Evolutionary conservation across 148 eudicot genomes (phyloP).

Genomic region (Euryodendron excelsum): DNA sequence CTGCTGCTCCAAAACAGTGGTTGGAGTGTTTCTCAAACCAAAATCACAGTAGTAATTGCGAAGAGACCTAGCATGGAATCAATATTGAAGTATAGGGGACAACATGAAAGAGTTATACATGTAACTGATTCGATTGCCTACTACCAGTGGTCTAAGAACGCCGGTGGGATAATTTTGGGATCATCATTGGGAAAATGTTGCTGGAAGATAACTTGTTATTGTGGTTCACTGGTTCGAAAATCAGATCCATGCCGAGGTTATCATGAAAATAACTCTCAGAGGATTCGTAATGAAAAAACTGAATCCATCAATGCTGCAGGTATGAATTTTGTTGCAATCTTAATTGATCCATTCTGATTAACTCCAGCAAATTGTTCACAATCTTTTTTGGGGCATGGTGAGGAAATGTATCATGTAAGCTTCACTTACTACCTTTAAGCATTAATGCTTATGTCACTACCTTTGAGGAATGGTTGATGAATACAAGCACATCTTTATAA

Average conservation of each 20-base stretch:
- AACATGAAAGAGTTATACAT: background rate
- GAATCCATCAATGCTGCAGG: background rate
- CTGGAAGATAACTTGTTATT: background rate
- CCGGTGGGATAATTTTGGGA: background rate
- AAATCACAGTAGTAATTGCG: background rate
- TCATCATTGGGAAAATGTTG: background rate
- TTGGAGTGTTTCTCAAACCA: constrained; percentile 29
- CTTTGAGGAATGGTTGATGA: too few relatives aligned
- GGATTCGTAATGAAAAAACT: background rate
- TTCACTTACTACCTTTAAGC: background rate
- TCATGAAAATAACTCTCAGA: background rate
- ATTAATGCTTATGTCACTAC: background rate
- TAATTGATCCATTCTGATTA: background rate
- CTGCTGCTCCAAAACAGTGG: constrained; percentile 61
- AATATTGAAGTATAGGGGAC: background rate
- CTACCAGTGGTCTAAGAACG: background rate
- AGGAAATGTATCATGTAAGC: constrained; percentile 13
- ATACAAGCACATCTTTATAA: too few relatives aligned
- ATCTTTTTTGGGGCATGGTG: background rate
- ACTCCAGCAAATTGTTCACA: background rate
- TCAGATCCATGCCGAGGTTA: background rate
- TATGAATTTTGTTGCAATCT: background rate
- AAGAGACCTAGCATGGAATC: background rate
- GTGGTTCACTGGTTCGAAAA: background rate
- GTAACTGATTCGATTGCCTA: background rate